Evolutionary conservation across 2,329 filamentous ascomycete species (phyloP).

Genomic region (Xylaria polymorpha): DNA sequence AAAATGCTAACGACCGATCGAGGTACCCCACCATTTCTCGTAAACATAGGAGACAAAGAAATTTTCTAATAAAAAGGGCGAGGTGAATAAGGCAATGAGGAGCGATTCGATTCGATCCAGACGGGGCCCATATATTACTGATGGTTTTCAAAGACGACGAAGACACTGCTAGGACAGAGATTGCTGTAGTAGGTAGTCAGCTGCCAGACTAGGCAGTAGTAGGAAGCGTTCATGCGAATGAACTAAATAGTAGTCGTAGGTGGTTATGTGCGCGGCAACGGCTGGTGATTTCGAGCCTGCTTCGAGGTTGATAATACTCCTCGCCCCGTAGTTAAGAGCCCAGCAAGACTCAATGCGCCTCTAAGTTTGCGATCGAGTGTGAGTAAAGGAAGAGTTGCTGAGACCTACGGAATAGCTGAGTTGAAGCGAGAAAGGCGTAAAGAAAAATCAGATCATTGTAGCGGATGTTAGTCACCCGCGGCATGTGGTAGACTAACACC

Average conservation of each 20-base stretch:
- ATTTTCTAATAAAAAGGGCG: not conserved
- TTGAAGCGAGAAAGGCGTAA: not conserved
- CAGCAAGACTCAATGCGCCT: no score
- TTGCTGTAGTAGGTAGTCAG: not conserved
- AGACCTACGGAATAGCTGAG: not conserved
- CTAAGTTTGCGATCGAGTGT: not conserved
- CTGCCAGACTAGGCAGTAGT: not conserved
- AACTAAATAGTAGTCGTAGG: not conserved
- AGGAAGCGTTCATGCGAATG: not conserved
- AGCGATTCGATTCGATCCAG: not conserved
- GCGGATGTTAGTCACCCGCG: not conserved
- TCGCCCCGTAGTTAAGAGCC: not conserved
- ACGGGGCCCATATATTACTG: not conserved
- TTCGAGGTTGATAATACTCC: not conserved
- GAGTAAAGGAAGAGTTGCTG: not conserved
- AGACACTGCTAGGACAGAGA: not conserved
- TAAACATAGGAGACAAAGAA: not conserved
- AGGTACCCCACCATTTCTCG: not conserved
- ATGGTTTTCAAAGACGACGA: not conserved
- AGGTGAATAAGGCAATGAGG: not conserved
- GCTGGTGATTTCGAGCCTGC: not conserved
- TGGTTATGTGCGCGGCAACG: not conserved
- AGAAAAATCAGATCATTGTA: not conserved
- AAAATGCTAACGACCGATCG: not conserved
- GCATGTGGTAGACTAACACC: not conserved